phyloP scores from a whole-genome alignment of 192 early-diverging fungal species.

The Linnemannia elongata region DNA sequence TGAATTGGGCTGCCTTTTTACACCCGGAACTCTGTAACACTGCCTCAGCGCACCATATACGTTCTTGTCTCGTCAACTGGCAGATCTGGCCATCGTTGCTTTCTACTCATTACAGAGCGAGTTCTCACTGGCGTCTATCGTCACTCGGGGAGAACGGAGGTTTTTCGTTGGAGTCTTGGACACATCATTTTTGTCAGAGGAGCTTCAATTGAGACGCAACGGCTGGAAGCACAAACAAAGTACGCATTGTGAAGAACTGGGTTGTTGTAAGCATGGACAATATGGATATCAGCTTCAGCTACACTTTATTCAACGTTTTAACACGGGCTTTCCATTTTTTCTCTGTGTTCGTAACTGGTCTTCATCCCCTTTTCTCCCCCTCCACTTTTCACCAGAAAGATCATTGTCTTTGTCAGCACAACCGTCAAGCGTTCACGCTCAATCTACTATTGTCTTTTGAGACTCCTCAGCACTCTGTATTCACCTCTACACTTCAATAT shows the following conservation, averaged over 20 bases:
- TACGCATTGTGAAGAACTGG: neutral
- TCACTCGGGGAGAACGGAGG: neutral
- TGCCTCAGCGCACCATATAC: neutral
- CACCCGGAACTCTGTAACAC: neutral
- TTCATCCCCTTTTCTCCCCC: neutral
- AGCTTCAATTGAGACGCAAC: neutral
- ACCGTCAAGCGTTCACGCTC: slow-evolving; percentile 4
- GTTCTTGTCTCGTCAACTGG: neutral
- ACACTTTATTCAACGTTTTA: neutral
- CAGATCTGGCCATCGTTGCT: neutral
- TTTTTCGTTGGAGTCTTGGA: neutral
- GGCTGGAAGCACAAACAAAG: neutral
- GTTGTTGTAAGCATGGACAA: neutral
- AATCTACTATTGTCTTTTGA: neutral
- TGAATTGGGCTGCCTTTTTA: neutral
- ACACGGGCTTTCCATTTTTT: neutral
- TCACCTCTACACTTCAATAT: neutral
- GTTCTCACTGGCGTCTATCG: neutral
- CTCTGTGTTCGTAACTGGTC: neutral
- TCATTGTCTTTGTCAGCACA: slow-evolving; percentile 1
- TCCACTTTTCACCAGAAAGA: neutral
- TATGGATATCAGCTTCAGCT: neutral
- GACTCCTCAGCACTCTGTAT: neutral
- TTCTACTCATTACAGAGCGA: neutral
- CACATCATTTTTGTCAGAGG: neutral